phyloP scores from a whole-genome alignment of 805 yeast genomes.

The Torulaspora franciscae region DNA sequence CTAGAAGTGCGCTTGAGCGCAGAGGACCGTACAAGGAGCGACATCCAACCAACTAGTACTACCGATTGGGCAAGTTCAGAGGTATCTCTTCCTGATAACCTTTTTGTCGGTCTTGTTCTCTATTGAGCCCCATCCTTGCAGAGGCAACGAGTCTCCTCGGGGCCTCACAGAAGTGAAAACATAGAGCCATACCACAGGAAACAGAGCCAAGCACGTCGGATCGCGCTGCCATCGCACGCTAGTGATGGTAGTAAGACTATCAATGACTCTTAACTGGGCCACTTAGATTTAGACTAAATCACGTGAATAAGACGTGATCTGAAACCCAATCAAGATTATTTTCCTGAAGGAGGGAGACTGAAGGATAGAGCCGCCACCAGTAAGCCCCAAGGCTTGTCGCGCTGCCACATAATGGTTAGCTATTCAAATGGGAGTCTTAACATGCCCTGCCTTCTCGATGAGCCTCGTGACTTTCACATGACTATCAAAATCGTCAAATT shows the following conservation, averaged over 20 bases:
- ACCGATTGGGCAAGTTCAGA: not conserved
- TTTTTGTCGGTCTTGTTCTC: not conserved
- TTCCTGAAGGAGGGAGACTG: too few species aligned
- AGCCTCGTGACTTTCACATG: not conserved
- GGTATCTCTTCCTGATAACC: not conserved
- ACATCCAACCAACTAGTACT: slow-evolving; percentile 7
- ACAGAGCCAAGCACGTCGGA: not conserved
- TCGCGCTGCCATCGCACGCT: too few species aligned
- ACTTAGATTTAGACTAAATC: too few species aligned
- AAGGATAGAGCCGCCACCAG: too few species aligned
- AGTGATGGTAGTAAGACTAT: too few species aligned
- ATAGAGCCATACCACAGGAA: not conserved
- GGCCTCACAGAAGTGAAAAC: slow-evolving; percentile 3
- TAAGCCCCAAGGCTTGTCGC: too few species aligned
- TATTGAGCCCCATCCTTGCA: not conserved
- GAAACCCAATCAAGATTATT: too few species aligned
- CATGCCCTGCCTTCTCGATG: too few species aligned
- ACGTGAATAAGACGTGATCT: too few species aligned
- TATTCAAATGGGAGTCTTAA: too few species aligned
- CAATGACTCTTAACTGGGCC: too few species aligned
- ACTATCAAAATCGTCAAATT: not conserved
- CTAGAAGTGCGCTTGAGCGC: slow-evolving; percentile 17
- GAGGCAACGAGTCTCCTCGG: not conserved
- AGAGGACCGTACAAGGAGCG: slow-evolving; percentile 15
- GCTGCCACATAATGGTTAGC: too few species aligned